phyloP scores from a whole-genome alignment of 2,329 filamentous ascomycete species.

The Fusarium pininemorale region DNA sequence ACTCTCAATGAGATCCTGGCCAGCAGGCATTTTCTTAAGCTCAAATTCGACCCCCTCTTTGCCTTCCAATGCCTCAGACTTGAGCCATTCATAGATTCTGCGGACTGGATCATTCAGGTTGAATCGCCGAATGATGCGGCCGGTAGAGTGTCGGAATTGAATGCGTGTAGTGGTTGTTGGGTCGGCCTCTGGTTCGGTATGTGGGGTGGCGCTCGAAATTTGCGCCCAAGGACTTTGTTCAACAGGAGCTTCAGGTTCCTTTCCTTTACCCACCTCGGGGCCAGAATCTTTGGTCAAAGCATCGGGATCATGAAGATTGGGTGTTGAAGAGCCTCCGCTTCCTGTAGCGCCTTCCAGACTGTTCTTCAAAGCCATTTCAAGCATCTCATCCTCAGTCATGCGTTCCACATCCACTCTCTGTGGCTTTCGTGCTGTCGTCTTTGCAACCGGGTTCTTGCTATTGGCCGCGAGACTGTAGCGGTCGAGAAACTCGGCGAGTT shows the following conservation, averaged over 20 bases:
- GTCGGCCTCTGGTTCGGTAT: slow-evolving; percentile 79
- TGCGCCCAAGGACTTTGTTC: slow-evolving; percentile 65
- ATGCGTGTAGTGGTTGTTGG: slow-evolving; percentile 83
- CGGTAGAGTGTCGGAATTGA: slow-evolving; percentile 87
- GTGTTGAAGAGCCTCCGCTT: slow-evolving; percentile 49
- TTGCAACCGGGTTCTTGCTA: slow-evolving; percentile 92
- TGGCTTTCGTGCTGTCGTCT: slow-evolving; percentile 66
- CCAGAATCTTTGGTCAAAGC: slow-evolving; percentile 76
- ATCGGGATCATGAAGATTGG: slow-evolving; percentile 82
- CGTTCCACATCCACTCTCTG: slow-evolving; percentile 80
- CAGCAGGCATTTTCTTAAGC: slow-evolving; percentile 79
- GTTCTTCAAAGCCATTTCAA: slow-evolving; percentile 91
- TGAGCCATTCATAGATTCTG: slow-evolving; percentile 95
- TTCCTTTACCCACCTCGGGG: slow-evolving; percentile 63
- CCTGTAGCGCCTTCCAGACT: slow-evolving; percentile 70
- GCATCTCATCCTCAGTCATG: slow-evolving; percentile 97
- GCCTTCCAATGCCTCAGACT: slow-evolving; percentile 83
- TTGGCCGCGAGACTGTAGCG: slow-evolving; percentile 89
- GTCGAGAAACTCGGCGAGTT: slow-evolving; percentile 95
- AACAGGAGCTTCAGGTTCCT: slow-evolving; percentile 52
- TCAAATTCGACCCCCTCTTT: slow-evolving; percentile 85
- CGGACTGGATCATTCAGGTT: slow-evolving; percentile 77
- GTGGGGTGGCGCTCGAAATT: slow-evolving; percentile 77
- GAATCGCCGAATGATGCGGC: slow-evolving; percentile 90
- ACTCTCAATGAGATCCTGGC: slow-evolving; percentile 81